These are phyloP conservation scores for Ogataea wickerhamii DNA, from an alignment of 805 yeast genomes.

Conservation along the genomic window DNA sequence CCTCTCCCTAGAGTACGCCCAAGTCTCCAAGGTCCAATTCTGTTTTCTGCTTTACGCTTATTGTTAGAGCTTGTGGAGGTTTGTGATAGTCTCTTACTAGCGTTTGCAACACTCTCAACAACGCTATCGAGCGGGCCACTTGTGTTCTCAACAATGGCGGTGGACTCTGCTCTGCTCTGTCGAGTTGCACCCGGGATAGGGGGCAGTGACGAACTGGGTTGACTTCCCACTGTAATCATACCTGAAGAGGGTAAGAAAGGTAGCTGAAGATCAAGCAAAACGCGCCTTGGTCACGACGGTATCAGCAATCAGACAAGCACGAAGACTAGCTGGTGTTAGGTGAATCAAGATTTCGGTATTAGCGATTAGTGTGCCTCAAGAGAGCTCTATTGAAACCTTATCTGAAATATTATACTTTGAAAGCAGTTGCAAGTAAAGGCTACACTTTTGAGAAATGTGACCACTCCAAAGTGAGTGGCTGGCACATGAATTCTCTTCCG, in stretches of 20 bases:
- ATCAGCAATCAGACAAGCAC: too few relatives aligned
- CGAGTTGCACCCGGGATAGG: not conserved
- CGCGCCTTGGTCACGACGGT: not conserved
- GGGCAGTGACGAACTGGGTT: not conserved
- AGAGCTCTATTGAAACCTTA: too few relatives aligned
- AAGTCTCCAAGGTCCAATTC: constrained; percentile 78
- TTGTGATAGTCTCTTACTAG: constrained; percentile 35
- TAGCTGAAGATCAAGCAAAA: too few relatives aligned
- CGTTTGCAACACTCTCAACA: constrained; percentile 35
- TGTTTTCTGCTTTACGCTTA: constrained; percentile 35
- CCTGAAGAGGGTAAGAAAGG: too few relatives aligned
- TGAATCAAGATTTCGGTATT: too few relatives aligned
- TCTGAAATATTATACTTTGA: too few relatives aligned
- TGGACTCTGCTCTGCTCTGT: not conserved
- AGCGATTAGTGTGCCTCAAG: too few relatives aligned
- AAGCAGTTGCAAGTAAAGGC: too few relatives aligned
- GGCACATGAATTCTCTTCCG: too few relatives aligned
- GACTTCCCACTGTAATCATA: not conserved
- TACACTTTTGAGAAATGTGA: too few relatives aligned
- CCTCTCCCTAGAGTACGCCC: constrained; percentile 81
- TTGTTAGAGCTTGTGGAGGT: constrained; percentile 38
- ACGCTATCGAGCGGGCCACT: constrained; percentile 42
- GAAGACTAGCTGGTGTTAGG: too few relatives aligned
- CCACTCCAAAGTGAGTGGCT: too few relatives aligned
- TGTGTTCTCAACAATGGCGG: not conserved